Base-by-base conservation (phyloP, 202 grass and related monocot species). In the Bolboschoenoplectus hybrid region DNA sequence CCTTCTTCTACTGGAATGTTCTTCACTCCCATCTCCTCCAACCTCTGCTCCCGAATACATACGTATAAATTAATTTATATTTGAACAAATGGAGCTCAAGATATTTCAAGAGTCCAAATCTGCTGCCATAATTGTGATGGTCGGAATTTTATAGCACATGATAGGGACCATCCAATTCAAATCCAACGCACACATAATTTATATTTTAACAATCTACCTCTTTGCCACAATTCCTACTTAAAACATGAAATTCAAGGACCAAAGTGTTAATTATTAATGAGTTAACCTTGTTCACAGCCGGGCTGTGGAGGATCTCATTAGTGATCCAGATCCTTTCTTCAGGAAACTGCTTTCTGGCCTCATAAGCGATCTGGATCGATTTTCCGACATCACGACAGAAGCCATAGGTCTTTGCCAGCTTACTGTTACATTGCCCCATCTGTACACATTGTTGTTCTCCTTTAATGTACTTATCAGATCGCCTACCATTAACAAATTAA, bases 301-400 rank as follows among this genome's bases (percentile, higher is more conserved):
- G 97, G 55, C 97, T 99, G 86, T 99, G 97, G 74, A 99, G 96
- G 86, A 99, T 96, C 80, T 99, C 92, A 87, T 99, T 99, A 57
- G 97, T 99, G 84, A 99, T 82, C 97, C 97, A 99, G 86, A 99
- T 89, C 69, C 82, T 88, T 40, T 99, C 93, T 38, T 96, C 93
- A 67, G 97, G 97, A 83, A 99, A 99, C 89, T 99, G 97, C 92
- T 94, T 96, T 89, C 97, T 92, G 82, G 97, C 92, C 88, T 99
- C 97, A 86, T 99, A 99, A 51, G 93, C 96, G 66, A 98, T 96
- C 93, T 99, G 97, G 74, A 99, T 92, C 34, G 97, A 93, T 40
- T 93, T 90, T 88, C 97, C 97, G 38, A 99, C 97, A 74, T 93
- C 97, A 92, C 93, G 94, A 84, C 97, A 99, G 92, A 99, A 99